phyloP scores from a whole-genome alignment of 176 grass and related monocot genomes.

The Carex scoparia region DNA sequence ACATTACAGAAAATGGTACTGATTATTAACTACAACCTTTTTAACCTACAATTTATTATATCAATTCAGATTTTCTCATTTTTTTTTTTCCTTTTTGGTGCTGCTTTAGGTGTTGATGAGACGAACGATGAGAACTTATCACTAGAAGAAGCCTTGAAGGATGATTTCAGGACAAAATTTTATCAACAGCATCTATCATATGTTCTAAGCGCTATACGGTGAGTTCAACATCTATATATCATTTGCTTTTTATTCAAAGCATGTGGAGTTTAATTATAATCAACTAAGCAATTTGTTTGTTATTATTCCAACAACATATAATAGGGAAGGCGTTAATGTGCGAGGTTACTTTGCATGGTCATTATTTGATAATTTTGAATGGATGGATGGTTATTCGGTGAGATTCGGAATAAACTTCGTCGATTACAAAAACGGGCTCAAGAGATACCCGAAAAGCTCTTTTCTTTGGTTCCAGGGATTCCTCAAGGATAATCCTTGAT shows the following conservation, averaged over 20 bases:
- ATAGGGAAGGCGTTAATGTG: slow-evolving; percentile 55
- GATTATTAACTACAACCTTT: background rate
- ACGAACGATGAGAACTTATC: slow-evolving; percentile 45
- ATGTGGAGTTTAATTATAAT: background rate
- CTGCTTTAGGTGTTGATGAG: slow-evolving; percentile 57
- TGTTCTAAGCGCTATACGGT: slow-evolving; percentile 52
- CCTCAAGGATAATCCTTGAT: slow-evolving; percentile 32
- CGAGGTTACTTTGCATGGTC: slow-evolving; percentile 87
- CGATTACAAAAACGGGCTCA: slow-evolving; percentile 60
- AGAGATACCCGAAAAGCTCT: slow-evolving; percentile 74
- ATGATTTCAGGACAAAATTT: slow-evolving; percentile 62
- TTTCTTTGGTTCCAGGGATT: slow-evolving; percentile 60
- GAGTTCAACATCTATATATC: background rate
- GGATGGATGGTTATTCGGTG: slow-evolving; percentile 74
- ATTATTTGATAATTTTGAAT: slow-evolving; percentile 83
- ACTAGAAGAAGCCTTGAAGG: slow-evolving; percentile 55
- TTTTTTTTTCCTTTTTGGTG: background rate
- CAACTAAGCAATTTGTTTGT: background rate
- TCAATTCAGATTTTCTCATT: background rate
- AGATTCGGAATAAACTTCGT: slow-evolving; percentile 70
- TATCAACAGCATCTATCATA: slow-evolving; percentile 50
- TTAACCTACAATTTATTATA: background rate
- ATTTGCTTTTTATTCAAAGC: background rate
- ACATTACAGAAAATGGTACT: slow-evolving; percentile 90
- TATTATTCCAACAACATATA: slow-evolving; percentile 4